Evolutionary conservation across 768 basidiomycete genomes (phyloP), one percentile per base, ranked within the genome.

Genomic region (Hericium coralloides): DNA sequence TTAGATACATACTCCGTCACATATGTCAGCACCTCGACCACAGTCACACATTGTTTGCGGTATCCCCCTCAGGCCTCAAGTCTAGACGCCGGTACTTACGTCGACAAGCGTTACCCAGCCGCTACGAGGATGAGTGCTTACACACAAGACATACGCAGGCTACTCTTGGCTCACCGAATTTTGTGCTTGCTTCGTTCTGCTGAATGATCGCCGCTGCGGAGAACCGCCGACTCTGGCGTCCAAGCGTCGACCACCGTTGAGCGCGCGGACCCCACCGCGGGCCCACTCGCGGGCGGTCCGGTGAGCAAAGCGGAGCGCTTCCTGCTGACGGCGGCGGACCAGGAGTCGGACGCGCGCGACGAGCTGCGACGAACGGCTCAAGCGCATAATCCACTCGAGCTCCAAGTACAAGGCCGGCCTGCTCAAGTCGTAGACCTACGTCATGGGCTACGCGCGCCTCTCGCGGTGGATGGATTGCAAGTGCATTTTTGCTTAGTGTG

Each of bases 371-470:
- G n/a, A n/a, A n/a, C 83, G 95, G 1, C 72, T 98, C 52, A 90
- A 87, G 62, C 79, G 89, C 57, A 95, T 98, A 61, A 98, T 98
- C 63, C 81, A n/a, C n/a, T n/a, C n/a, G n/a, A n/a, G 89, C 62
- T 92, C 90, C 65, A 98, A 98, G 72, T 98, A 97, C 70, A 94
- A 98, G 66, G 95, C 95, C 2, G 95, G 95, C 0, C 70, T 98
- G 45, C 72, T 98, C 61, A 94, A 92, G 66, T 95, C 95, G 3
- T 97, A 95, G 65, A 95, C 98, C 70, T 97, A 98, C 63, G 92
- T 94, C 52, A 94, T 93, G 66, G 95, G 95, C 0, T 98, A 98
- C 64, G 88, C 92, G 14, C 76, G 95, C 58, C 71, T 98, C 60
- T 89, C 86, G 55, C 79, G 89, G 56, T 98, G 94, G 94, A 95